These are phyloP conservation scores for Mucor piriformis DNA, from an alignment of 371 early-diverging fungal genomes.

Conservation along the genomic window DNA sequence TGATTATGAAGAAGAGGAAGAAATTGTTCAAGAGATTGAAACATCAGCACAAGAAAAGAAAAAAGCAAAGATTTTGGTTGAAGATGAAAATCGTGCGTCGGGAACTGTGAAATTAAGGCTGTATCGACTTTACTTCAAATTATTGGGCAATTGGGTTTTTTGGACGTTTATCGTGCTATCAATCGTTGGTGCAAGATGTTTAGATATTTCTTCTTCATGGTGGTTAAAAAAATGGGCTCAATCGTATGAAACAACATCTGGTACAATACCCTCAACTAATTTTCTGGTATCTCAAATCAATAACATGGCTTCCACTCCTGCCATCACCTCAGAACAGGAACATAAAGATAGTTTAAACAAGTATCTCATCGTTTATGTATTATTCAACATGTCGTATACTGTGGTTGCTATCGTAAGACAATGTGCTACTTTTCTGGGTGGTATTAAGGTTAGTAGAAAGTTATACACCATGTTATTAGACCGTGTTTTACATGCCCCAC, in stretches of 20 bases:
- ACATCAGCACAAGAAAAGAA: slow-evolving; percentile 11
- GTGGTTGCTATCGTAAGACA: slow-evolving; percentile 30
- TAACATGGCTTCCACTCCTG: not conserved
- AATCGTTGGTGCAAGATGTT: slow-evolving; percentile 35
- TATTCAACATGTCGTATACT: slow-evolving; percentile 39
- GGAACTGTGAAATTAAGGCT: slow-evolving; percentile 50
- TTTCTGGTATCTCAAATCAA: not conserved
- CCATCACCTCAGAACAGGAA: not conserved
- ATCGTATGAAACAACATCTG: slow-evolving; percentile 22
- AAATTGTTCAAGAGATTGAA: not conserved
- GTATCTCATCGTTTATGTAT: slow-evolving; percentile 45
- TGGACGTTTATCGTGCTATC: slow-evolving; percentile 38
- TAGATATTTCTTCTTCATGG: slow-evolving; percentile 45
- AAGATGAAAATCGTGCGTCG: slow-evolving; percentile 38
- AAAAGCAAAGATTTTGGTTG: slow-evolving; percentile 24
- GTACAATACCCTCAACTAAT: not conserved
- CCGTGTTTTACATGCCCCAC: slow-evolving; percentile 30
- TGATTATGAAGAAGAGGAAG: not conserved
- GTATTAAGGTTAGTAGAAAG: slow-evolving; percentile 29
- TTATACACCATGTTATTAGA: slow-evolving; percentile 17
- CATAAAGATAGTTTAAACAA: not conserved
- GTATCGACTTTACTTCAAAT: slow-evolving; percentile 41
- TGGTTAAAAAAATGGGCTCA: slow-evolving; percentile 60
- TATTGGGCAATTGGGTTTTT: slow-evolving; percentile 43
- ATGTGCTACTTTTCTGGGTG: slow-evolving; percentile 42